Evolutionary conservation across 2,329 filamentous ascomycete species (phyloP), one percentile per base, ranked within the genome.

Genomic region (Peltaster fructicola): DNA sequence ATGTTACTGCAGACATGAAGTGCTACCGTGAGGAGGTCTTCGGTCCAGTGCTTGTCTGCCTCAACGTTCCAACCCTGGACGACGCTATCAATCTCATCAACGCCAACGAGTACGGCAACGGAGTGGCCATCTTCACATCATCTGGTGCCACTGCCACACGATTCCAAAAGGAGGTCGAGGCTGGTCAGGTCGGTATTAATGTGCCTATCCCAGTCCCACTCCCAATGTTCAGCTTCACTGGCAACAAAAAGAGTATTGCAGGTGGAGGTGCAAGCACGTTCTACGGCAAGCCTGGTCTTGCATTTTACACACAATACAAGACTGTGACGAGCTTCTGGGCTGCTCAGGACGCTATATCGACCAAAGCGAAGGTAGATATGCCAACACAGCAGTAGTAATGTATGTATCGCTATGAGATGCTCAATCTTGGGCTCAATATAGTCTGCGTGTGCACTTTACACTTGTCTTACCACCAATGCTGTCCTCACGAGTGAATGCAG

Each of bases 281-380:
- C 51, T 98, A 98, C 55, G 88, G 88, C 38, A 77, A 79, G 54
- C 80, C 82, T 1, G 88, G 85, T 13, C 56, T 98, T 48, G 73
- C 78, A 48, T 98, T 98, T 50, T 95, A 91, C 55, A 98, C 88
- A 3, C 88, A 95, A 58, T 68, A 78, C 47, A 95, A 98, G 77
- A 98, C 88, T 3, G 88, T 98, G 23, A 98, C 88, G 26, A 75
- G 80, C 38, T 57, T 90, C 49, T 98, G 88, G 88, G 70, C 71
- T 45, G 71, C 67, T 32, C 72, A 84, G 44, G 84, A 93, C 56
- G 84, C 81, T 1, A 66, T 88, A 23, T 73, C 71, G 27, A 77
- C 73, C 38, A 85, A 84, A 65, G 84, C 84, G 9, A 70, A 73
- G 43, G 81, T 90, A 7, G 67, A 78, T 33, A 95, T 95, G 85